Conservation (phyloP, 2,329 filamentous ascomycete genomes). For the Colletotrichum magnum region DNA sequence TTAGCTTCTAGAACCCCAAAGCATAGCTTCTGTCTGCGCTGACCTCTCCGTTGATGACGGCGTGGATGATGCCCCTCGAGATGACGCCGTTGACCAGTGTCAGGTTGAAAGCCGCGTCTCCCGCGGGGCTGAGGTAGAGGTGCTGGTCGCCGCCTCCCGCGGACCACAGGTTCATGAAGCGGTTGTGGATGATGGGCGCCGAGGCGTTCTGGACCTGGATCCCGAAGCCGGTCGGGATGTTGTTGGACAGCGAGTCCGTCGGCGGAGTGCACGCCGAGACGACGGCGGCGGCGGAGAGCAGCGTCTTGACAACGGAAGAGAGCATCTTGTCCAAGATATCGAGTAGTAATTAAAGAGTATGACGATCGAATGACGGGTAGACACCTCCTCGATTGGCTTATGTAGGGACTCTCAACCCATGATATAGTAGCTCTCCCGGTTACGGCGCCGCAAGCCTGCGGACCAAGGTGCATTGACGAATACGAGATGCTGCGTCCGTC, state of each 20-base stretch:
- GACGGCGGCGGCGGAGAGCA: conserved; percentile 43
- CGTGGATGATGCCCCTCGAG: conserved; percentile 46
- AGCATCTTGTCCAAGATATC: conserved; percentile 1
- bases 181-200: conserved; percentile 53
- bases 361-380: too few relatives aligned
- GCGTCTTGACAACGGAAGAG: neutral
- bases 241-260: conserved; percentile 46
- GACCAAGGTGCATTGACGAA: conserved; percentile 34
- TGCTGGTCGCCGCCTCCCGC: conserved; percentile 57
- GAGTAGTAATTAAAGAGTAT: too few relatives aligned
- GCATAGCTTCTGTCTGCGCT: too few relatives aligned
- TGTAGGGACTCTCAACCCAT: neutral
- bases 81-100: conserved; percentile 56
- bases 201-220: conserved; percentile 55
- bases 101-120: conserved; percentile 53
- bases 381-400: neutral
- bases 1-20: neutral
- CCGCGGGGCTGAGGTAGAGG: conserved; percentile 55
- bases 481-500: conserved; percentile 26
- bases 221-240: conserved; percentile 52
- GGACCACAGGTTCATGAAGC: conserved; percentile 52
- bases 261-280: conserved; percentile 51
- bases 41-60: conserved; percentile 62
- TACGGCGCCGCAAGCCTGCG: conserved; percentile 1
- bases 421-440: conserved; percentile 3